These are phyloP conservation scores for Aechmea fasciata DNA, from an alignment of 176 grass and related monocot species.

Conservation along the genomic window DNA sequence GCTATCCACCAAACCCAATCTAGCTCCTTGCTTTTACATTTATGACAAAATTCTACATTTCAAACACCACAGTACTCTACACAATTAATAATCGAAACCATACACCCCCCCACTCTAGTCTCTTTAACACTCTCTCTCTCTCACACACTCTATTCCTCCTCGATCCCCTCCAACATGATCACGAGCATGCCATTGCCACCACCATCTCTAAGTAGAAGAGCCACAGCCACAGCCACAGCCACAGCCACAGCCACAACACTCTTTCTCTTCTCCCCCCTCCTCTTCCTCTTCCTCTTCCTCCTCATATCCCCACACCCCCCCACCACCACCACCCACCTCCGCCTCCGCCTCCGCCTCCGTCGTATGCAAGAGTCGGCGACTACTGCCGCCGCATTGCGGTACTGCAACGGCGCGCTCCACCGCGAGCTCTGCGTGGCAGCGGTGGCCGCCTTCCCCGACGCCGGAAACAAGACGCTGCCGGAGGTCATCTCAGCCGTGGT, in stretches of 20 bases:
- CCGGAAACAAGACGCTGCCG: constrained; percentile 26
- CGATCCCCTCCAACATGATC: constrained; percentile 7
- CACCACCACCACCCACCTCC: neutral
- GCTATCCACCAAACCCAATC: too few relatives aligned
- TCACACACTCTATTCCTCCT: too few relatives aligned
- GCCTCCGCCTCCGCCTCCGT: neutral
- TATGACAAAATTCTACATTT: too few relatives aligned
- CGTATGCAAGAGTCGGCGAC: neutral
- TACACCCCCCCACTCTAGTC: constrained; percentile 3
- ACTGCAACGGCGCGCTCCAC: constrained; percentile 73
- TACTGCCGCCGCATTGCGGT: constrained; percentile 30
- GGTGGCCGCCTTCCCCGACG: constrained; percentile 25
- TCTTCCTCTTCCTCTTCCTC: neutral
- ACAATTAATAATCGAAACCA: too few relatives aligned
- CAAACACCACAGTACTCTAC: too few relatives aligned
- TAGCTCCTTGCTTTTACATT: too few relatives aligned
- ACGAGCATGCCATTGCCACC: neutral
- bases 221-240: too few relatives aligned
- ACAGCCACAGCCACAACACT: neutral
- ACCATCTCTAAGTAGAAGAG: too few relatives aligned
- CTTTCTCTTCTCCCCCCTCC: too few relatives aligned
- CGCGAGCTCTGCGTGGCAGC: constrained; percentile 62
- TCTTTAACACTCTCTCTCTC: constrained; percentile 16
- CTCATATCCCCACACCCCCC: neutral
- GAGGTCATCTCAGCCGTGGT: constrained; percentile 51